Percentiles rank a stretch among this genome's conserved stretches.
Evolutionary conservation across 2,329 filamentous ascomycete genomes (phyloP).

Genomic region (Exophiala lecanii-corni): DNA sequence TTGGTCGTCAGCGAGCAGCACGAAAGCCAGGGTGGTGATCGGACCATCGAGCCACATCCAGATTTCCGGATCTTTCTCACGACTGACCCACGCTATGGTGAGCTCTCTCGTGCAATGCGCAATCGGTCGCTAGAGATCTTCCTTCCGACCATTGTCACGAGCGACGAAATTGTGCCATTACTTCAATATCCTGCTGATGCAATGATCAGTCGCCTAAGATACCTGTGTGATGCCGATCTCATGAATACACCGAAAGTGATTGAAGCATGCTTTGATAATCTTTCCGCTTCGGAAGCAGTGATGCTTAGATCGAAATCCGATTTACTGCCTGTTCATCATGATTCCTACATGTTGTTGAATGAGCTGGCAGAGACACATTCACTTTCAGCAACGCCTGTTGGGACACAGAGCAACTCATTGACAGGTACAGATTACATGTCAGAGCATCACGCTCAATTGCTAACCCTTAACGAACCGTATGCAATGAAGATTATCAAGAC

Average conservation of each 20-base stretch:
- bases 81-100: slow-evolving; percentile 85
- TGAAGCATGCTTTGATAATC: slow-evolving; percentile 15
- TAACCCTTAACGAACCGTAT: background rate
- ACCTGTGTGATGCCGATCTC: slow-evolving; percentile 5
- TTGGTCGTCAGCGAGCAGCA: slow-evolving; percentile 93
- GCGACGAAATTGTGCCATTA: slow-evolving; percentile 7
- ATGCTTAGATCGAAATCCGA: background rate
- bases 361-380: background rate
- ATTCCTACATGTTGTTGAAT: background rate
- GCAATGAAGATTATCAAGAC: background rate
- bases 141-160: slow-evolving; percentile 49
- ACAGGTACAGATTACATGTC: background rate
- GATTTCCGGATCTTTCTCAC: slow-evolving; percentile 92
- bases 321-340: background rate
- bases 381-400: background rate
- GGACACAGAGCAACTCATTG: background rate
- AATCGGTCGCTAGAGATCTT: slow-evolving; percentile 91
- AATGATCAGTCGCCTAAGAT: slow-evolving; percentile 15
- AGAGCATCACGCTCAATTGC: background rate
- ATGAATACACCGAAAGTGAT: background rate
- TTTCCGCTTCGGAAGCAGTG: slow-evolving; percentile 13
- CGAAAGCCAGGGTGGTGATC: slow-evolving; percentile 67
- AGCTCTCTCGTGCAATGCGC: slow-evolving; percentile 92
- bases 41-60: slow-evolving; percentile 73
- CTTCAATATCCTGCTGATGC: slow-evolving; percentile 20